Base-by-base conservation (phyloP, 768 basidiomycete genomes). In the Podaxis pistillaris region DNA sequence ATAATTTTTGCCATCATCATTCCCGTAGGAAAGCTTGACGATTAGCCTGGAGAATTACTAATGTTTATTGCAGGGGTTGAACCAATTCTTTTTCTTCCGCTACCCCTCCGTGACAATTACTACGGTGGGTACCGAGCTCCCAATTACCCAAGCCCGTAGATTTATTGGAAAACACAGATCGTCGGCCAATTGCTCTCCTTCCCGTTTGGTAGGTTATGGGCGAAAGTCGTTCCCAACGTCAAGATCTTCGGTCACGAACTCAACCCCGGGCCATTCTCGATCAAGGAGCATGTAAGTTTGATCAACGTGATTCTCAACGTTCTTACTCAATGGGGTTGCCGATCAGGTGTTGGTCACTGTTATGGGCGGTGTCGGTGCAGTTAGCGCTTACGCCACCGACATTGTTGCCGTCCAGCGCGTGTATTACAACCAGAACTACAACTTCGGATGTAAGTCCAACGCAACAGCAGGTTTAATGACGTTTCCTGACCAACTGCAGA, bases 21-120 rank as follows among this genome's bases (percentile, higher is more conserved):
- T 58, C 79, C 86, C 4, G 81, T 80, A 37, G n/a, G 73, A 69
- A 37, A 26, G 60, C n/a, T 11, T 15, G 46, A 11, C 38, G 41
- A 26, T 24, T 28, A 40, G 26, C 50, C 30, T 47, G 41, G 60
- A 40, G 47, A 54, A 4, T 5, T n/a, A 15, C 49, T 30, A 60
- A 38, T 50, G 11, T 4, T 57, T 37, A 64, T 46, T 19, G 17
- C 58, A 79, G 75, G 86, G 84, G 26, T 72, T 87, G 56, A 90
- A 92, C 68, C 90, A 89, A 64, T 89, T 90, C 75, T 88, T 90
- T 75, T 88, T 83, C 79, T 90, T 91, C 74, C 86, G 88, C 15
- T 89, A 84, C 68, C 90, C 91, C 3, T 80, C 83, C 6, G 87
- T 93, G 40, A 79, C 76, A 4, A 80, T 93, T 64, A 78, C 78